Base-by-base conservation (phyloP, 2,329 filamentous ascomycete genomes). In the Xylaria hypoxylon region DNA sequence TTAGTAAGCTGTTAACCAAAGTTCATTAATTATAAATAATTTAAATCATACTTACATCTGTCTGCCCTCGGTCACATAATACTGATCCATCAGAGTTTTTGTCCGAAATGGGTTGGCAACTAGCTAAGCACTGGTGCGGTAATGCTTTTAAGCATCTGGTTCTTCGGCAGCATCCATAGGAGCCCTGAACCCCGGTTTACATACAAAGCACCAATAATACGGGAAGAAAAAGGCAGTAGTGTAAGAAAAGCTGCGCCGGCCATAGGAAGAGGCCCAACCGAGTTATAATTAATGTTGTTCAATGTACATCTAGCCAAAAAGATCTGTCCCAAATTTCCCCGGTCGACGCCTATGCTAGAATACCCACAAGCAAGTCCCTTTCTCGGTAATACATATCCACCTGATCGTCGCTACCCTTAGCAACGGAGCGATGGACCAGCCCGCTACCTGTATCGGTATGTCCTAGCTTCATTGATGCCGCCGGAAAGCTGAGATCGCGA, bases 231-330 rank as follows among this genome's bases (percentile, higher is more conserved):
- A n/a, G n/a, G n/a, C n/a, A n/a, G n/a, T n/a, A n/a, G n/a, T n/a
- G n/a, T n/a, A n/a, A 47, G 42, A n/a, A 15, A 58, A 35, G n/a
- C 13, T 24, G 17, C 19, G 31, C 26, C 15, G 31, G n/a, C 35
- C n/a, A 22, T 22, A 40, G 11, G 31, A 24, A 24, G 13, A 53
- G 24, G 17, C 47, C 17, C 35, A 47, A 47, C 28, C n/a, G n/a
- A 35, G 31, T 19, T 40, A 35, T 58, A 35, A 66, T 60, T 53
- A 62, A 44, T 56, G n/a, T 33, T 51, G 59, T 60, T 68, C 59
- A 62, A 52, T 62, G 24, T 65, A 65, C 63, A 47, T 61, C 64
- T 69, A 69, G 51, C 64, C 57, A 59, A 64, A 65, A 67, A 61
- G 22, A 67, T 42, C 51, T 44, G 53, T 62, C 57, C 59, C 60